Evolutionary conservation across 257 asterid genomes (phyloP), one percentile per base, ranked within the genome.

Genomic region (Knoxia roxburghii): DNA sequence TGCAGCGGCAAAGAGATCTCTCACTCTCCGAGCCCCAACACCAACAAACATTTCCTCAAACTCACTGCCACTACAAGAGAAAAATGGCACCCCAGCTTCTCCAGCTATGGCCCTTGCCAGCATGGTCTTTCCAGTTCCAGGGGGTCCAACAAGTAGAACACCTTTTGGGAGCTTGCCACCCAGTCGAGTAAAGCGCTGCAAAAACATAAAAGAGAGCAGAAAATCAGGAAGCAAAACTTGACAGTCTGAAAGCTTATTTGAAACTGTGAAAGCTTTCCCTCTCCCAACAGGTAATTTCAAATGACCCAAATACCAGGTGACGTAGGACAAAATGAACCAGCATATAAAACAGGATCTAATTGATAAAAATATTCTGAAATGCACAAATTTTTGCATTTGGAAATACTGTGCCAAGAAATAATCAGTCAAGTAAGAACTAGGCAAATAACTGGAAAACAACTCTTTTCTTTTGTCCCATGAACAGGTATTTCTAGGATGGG

Each of bases 81-180:
- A 93, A 66, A 93, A 93, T 1, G 99, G 99, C 60, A 93, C 99
- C 20, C 97, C 87, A 61, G 98, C 98, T 84, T 93, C 98, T 70
- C 98, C 98, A 23, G 98, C 96, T 75, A 93, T 90, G 37, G 99
- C 97, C 78, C 97, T 87, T 73, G 99, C 99, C 78, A 93, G 72
- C 99, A 93, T 93, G 29, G 97, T 93, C 86, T 93, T 93, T 57
- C 99, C 99, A 21, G 96, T 93, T 35, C 97, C 99, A 56, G 96
- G 97, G 21, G 99, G 97, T 2, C 99, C 99, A 49, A 90, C 95
- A 62, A 93, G 90, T 63, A 93, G 77, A 74, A 93, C 97, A 71
- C 96, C 96, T 77, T 93, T 93, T 35, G 97, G 99, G 56, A 93
- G 99, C 87, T 90, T 93, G 48, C 99, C 99, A 67, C 99, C 99